These are phyloP conservation scores for Setaria viridis DNA, from an alignment of 202 grass and related monocot genomes.

Conservation along the genomic window DNA sequence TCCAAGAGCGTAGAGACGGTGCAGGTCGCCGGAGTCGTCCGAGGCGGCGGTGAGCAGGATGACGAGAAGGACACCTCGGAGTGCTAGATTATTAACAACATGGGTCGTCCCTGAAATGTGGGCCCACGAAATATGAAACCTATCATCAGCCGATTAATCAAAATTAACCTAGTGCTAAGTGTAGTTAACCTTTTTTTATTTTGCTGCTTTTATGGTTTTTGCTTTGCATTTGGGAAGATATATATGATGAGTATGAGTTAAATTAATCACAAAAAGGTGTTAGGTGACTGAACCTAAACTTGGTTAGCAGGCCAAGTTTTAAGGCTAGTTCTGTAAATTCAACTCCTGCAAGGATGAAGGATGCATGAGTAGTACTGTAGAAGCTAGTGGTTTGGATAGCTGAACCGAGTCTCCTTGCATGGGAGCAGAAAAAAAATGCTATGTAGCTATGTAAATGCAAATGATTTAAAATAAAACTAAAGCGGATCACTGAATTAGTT, in stretches of 20 bases:
- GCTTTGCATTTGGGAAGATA: neutral
- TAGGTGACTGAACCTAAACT: conserved; percentile 33
- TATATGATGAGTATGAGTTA: conserved; percentile 20
- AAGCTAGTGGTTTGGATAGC: neutral
- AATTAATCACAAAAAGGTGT: conserved; percentile 25
- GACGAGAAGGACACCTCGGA: conserved; percentile 39
- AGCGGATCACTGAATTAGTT: neutral
- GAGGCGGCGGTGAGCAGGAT: conserved; percentile 21
- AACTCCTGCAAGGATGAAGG: neutral
- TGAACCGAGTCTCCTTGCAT: neutral
- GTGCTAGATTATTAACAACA: conserved; percentile 22
- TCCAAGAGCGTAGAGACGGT: conserved; percentile 52
- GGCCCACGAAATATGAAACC: neutral
- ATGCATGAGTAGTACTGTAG: neutral
- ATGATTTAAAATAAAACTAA: neutral
- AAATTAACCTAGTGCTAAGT: conserved; percentile 43
- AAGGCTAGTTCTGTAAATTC: conserved; percentile 21
- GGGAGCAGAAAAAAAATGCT: neutral
- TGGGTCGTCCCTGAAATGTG: neutral
- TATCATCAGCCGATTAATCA: conserved; percentile 37
- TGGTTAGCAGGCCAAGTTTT: conserved; percentile 11
- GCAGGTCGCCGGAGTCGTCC: conserved; percentile 41
- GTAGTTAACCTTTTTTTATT: conserved; percentile 16
- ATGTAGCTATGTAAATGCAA: conserved; percentile 23
- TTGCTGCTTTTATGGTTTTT: conserved; percentile 9